A percentile compares a stretch with the other conserved stretches of the same genome.
Conservation (phyloP, 305 asterid genomes). For the Rubia peregrina region DNA sequence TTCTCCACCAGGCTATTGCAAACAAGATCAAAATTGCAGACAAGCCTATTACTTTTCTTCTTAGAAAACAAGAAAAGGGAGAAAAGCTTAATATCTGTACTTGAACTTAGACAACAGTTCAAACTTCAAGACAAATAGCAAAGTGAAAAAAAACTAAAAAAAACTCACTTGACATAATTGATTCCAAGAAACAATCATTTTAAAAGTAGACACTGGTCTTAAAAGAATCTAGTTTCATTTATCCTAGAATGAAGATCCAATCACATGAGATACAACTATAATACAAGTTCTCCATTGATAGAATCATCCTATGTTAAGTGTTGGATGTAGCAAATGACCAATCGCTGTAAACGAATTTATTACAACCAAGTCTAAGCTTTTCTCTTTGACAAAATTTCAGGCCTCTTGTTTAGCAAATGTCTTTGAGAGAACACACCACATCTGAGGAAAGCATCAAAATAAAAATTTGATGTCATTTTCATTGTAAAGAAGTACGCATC, state of each 20-base stretch:
- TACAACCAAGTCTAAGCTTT: too few relatives aligned
- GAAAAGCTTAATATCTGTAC: not conserved
- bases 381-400: too few relatives aligned
- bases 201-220: not conserved
- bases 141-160: not conserved
- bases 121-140: not conserved
- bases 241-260: not conserved
- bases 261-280: not conserved
- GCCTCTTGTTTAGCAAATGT: too few relatives aligned
- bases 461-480: too few relatives aligned
- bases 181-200: not conserved
- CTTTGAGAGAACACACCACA: too few relatives aligned
- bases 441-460: too few relatives aligned
- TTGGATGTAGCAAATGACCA: too few relatives aligned
- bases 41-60: not conserved
- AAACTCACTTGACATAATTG: not conserved
- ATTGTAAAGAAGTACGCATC: too few relatives aligned
- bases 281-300: not conserved
- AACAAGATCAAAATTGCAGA: not conserved
- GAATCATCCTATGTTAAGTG: not conserved
- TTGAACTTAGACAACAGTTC: not conserved
- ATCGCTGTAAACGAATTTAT: too few relatives aligned
- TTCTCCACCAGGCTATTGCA: slow-evolving; percentile 6
- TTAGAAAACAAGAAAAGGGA: not conserved
- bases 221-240: not conserved